A percentile compares a stretch with the other conserved stretches of the same genome.
phyloP scores from a whole-genome alignment of 371 early-diverging fungal genomes.

The Saksenaea oblongispora region DNA sequence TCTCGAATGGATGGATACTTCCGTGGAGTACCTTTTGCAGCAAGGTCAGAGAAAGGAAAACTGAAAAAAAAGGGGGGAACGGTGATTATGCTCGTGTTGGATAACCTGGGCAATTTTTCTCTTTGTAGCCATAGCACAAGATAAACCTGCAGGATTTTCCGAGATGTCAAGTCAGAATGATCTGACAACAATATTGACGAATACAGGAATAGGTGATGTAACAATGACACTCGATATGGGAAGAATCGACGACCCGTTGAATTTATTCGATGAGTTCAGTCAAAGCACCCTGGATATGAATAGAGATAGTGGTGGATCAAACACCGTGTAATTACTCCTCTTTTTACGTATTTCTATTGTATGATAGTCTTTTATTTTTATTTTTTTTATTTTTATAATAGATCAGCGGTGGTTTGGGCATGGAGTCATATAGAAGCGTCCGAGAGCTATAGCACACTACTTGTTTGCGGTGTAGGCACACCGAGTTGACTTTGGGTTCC shows the following conservation, averaged over 20 bases:
- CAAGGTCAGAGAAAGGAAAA: conserved; percentile 9
- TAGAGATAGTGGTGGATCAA: neutral
- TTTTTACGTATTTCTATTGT: neutral
- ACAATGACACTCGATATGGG: neutral
- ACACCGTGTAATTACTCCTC: no score
- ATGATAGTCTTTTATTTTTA: neutral
- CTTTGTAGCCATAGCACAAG: neutral
- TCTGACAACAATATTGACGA: neutral
- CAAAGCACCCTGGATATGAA: neutral
- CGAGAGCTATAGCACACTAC: no score
- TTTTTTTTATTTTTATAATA: neutral
- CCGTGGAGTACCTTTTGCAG: neutral
- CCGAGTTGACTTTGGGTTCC: no score
- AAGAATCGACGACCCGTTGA: neutral
- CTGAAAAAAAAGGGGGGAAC: neutral
- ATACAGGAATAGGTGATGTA: neutral
- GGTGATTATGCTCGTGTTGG: neutral
- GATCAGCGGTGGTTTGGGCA: neutral
- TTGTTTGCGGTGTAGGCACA: no score
- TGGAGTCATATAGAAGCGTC: no score
- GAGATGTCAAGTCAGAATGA: neutral
- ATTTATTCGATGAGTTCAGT: neutral
- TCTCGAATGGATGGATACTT: neutral
- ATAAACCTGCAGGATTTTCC: neutral
- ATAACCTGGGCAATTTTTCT: neutral